These are phyloP conservation scores for Amanita polypyramis DNA, from an alignment of 768 basidiomycete genomes.

Conservation along the genomic window DNA sequence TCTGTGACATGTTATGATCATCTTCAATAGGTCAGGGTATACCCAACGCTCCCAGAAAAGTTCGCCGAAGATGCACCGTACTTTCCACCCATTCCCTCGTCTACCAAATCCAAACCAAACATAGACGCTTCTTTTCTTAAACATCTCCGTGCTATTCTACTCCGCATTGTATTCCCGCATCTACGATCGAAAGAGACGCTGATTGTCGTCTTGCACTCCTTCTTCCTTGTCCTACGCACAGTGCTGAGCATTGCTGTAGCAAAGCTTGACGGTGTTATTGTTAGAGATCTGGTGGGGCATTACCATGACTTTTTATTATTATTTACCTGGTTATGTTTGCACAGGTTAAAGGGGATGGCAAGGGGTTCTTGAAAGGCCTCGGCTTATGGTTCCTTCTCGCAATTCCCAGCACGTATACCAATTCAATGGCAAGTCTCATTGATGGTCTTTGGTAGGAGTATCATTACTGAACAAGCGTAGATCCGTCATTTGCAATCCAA, in stretches of 20 bases:
- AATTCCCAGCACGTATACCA: constrained; percentile 90
- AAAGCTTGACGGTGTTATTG: constrained; percentile 80
- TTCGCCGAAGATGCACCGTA: constrained; percentile 41
- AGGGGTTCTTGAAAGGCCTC: constrained; percentile 74
- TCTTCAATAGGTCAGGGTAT: constrained; percentile 27
- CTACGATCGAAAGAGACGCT: constrained; percentile 58
- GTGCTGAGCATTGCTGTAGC: constrained; percentile 85
- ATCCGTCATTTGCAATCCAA: constrained; percentile 85
- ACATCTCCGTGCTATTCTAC: constrained; percentile 64
- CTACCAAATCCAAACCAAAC: constrained; percentile 41
- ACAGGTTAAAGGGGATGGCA: constrained; percentile 71
- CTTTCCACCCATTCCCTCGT: constrained; percentile 49
- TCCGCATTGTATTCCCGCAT: constrained; percentile 60
- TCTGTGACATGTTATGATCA: not conserved
- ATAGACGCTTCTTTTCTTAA: constrained; percentile 60
- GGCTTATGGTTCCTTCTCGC: constrained; percentile 86
- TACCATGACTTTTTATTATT: not conserved
- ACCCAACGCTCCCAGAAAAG: constrained; percentile 37
- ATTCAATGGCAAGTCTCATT: constrained; percentile 63
- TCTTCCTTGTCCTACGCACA: constrained; percentile 79
- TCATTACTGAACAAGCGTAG: constrained; percentile 23
- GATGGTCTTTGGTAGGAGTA: not conserved
- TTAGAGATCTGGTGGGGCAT: constrained; percentile 64
- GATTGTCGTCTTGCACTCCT: constrained; percentile 68
- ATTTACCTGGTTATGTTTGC: not conserved